Conservation (phyloP, 371 early-diverging fungal species). For the Mortierella sp. region DNA sequence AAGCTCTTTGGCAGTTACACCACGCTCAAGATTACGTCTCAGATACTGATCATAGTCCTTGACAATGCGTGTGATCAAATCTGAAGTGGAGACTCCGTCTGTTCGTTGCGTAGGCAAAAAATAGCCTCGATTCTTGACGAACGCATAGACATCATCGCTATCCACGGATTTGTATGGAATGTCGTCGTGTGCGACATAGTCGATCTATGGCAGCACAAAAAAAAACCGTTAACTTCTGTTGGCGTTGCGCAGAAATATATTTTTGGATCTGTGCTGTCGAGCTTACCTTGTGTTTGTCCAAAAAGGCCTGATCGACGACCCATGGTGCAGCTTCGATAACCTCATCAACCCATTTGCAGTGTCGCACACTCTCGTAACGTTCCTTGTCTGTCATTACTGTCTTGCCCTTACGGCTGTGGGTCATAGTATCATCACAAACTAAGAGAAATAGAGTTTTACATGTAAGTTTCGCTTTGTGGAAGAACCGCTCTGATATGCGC, state of each 20-base stretch:
- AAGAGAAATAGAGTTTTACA: neutral
- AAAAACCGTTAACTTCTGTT: neutral
- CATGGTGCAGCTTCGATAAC: conserved; percentile 93
- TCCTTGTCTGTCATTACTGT: conserved; percentile 93
- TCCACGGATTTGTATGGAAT: conserved; percentile 90
- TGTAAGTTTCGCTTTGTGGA: neutral
- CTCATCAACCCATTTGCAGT: conserved; percentile 98
- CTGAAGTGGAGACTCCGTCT: conserved; percentile 95
- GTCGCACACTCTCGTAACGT: conserved; percentile 90
- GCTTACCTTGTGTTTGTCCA: conserved; percentile 83
- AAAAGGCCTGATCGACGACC: conserved; percentile 89
- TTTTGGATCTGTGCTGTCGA: neutral
- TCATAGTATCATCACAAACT: conserved; percentile 89
- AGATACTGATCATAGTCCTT: conserved; percentile 96
- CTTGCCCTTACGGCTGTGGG: conserved; percentile 91
- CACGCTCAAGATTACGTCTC: conserved; percentile 93
- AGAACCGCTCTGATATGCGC: neutral
- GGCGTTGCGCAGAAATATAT: neutral
- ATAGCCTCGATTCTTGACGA: conserved; percentile 88
- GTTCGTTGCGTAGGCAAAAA: conserved; percentile 96
- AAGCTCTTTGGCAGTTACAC: conserved; percentile 91
- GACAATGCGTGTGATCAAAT: conserved; percentile 96
- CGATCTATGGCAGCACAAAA: conserved; percentile 69
- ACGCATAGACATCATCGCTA: conserved; percentile 93
- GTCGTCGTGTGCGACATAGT: conserved; percentile 99